A percentile compares a stretch with the other conserved stretches of the same genome.
Evolutionary conservation across 1,139 yeast species (phyloP).

Genomic region (Magnusiomyces paraingens): DNA sequence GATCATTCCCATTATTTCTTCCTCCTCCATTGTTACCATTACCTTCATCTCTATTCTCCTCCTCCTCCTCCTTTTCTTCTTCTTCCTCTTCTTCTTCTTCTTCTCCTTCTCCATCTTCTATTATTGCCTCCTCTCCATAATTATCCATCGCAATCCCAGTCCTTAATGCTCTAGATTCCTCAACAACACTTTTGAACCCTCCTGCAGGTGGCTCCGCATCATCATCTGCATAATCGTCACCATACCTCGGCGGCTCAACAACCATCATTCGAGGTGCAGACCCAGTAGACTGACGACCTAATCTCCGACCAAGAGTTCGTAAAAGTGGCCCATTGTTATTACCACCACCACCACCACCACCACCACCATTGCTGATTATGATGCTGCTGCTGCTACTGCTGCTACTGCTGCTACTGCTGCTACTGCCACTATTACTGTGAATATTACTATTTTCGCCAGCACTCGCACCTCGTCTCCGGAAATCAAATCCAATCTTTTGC

Average conservation of each 20-base stretch:
- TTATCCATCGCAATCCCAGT: neutral
- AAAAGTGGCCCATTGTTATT: too few relatives aligned
- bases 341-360: neutral
- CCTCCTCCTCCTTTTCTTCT: conserved; percentile 6
- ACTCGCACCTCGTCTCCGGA: too few relatives aligned
- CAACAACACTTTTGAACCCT: conserved; percentile 15
- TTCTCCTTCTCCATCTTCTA: conserved; percentile 17
- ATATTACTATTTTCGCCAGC: neutral
- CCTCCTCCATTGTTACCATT: neutral
- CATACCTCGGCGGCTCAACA: conserved; percentile 10
- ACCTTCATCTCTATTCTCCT: neutral
- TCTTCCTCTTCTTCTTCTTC: conserved; percentile 15
- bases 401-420: neutral
- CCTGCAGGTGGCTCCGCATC: conserved; percentile 16
- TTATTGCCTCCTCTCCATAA: neutral
- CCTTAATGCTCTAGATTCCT: neutral
- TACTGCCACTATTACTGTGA: neutral
- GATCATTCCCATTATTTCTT: neutral
- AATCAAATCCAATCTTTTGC: too few relatives aligned
- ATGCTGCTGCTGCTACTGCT: neutral
- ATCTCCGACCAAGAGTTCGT: neutral
- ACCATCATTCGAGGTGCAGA: conserved; percentile 5
- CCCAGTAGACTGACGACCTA: neutral
- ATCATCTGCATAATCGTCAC: conserved; percentile 5
- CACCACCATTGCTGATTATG: neutral